Conservation (phyloP, 139 green algal species). For the Haematococcus lacustris region DNA sequence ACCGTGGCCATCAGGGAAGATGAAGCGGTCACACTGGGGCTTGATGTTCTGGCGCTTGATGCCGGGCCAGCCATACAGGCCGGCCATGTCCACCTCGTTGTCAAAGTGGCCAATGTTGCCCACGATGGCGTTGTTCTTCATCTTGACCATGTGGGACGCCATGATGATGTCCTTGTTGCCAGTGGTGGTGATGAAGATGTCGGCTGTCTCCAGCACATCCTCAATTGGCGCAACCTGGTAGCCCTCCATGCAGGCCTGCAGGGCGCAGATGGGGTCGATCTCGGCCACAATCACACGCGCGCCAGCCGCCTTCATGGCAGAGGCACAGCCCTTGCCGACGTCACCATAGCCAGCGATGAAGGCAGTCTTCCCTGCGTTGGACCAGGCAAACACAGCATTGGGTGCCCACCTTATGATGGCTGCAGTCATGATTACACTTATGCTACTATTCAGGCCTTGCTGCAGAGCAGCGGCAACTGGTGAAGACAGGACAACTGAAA, state of each 20-base stretch:
- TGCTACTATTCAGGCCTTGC: too few species aligned
- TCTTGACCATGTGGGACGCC: constrained; percentile 92
- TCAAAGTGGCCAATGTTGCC: constrained; percentile 99
- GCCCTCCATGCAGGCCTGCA: constrained; percentile 96
- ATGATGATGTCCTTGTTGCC: constrained; percentile 99
- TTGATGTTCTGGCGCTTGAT: constrained; percentile 99
- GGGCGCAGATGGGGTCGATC: constrained; percentile 99
- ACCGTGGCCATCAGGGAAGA: constrained; percentile 97
- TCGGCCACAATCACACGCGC: constrained; percentile 86
- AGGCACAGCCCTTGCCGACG: constrained; percentile 96
- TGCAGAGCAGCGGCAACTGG: too few species aligned
- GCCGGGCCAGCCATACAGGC: constrained; percentile 68
- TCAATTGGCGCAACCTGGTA: constrained; percentile 76
- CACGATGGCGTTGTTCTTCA: constrained; percentile 99
- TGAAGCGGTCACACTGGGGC: constrained; percentile 92
- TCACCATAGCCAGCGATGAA: constrained; percentile 94
- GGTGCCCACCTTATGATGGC: neutral
- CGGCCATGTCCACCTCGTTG: constrained; percentile 99
- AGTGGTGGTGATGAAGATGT: constrained; percentile 99
- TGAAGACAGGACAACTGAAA: too few species aligned
- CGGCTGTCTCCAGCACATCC: constrained; percentile 70
- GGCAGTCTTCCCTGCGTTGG: constrained; percentile 32
- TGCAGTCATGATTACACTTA: too few species aligned
- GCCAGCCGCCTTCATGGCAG: constrained; percentile 94
- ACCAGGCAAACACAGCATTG: neutral